Base-by-base conservation (phyloP, 2,329 filamentous ascomycete species). In the Sporothrix dimorphospora region DNA sequence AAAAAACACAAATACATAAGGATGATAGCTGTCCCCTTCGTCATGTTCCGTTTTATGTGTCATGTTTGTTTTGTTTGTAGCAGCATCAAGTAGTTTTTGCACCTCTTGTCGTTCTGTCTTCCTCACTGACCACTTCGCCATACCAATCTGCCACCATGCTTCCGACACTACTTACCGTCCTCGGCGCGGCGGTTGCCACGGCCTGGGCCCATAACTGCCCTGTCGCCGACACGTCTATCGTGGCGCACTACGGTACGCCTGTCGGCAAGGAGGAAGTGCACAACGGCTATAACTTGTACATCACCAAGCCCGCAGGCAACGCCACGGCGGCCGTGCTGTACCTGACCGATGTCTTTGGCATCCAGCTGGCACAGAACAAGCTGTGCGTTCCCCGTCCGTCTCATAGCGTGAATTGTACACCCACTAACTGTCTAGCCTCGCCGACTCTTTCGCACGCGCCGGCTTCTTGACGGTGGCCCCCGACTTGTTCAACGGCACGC, bases 401-500 rank as follows among this genome's bases (percentile, higher is more conserved):
- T 40, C 19, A 1, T 1, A 4, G 9, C 14, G n/a, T n/a, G n/a
- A 38, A 5, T 4, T 21, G 24, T 9, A 16, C 5, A 40, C 8
- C 4, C n/a, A 59, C 51, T 55, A 3, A 63, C 34, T 9, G 14
- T 3, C 8, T 53, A 80, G 78, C 0, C 77, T 92, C 73, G 90
- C 89, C 76, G 91, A 93, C 81, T 85, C 88, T 76, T 90, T 88
- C 79, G 91, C 91, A 69, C 85, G 86, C 72, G 89, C 89, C 75
- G 90, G 90, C 75, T 92, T 91, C 81, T 83, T 91, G 69, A 85
- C 87, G 74, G 81, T 91, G 66, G 85, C 90, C 72, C 91, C 90
- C 1, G 91, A 93, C 79, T 82, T 92, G 68, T 91, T 92, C 83
- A 80, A 85, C 74, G 89, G 88, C 74, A 84, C 87, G 71, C 81